Conservation (phyloP, 2,329 filamentous ascomycete genomes). For the Phaeosphaeria sp. region DNA sequence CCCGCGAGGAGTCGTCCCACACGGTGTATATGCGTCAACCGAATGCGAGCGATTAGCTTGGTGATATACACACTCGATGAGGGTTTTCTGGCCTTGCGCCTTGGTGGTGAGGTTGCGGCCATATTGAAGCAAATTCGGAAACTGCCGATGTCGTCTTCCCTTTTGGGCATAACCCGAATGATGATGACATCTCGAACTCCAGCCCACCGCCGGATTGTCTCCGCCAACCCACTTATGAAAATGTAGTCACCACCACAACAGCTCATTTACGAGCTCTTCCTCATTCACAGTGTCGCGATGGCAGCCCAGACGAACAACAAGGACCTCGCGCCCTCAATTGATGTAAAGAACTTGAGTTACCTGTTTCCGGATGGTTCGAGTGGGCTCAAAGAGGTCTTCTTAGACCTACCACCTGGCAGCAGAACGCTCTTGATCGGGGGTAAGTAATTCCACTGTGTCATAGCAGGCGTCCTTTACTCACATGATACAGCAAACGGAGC, state of each 20-base stretch:
- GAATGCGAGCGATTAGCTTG: neutral
- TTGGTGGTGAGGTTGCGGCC: neutral
- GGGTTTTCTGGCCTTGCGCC: neutral
- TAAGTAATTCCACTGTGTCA: constrained; percentile 39
- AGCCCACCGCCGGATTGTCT: constrained; percentile 10
- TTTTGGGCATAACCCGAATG: constrained; percentile 17
- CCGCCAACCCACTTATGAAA: constrained; percentile 10
- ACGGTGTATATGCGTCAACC: neutral
- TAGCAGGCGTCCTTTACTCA: constrained; percentile 12
- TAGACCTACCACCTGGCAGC: constrained; percentile 81
- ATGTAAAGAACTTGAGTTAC: constrained; percentile 81
- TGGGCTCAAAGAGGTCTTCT: constrained; percentile 76
- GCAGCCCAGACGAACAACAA: constrained; percentile 21
- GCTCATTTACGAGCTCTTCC: neutral
- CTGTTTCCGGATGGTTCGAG: constrained; percentile 83
- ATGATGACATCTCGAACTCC: constrained; percentile 12
- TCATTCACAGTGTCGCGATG: constrained; percentile 21
- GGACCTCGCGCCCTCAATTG: constrained; percentile 65
- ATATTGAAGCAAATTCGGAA: neutral
- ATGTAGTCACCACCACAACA: constrained; percentile 19
- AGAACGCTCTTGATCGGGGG: constrained; percentile 91
- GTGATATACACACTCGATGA: neutral
- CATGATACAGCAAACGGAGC: constrained; percentile 78
- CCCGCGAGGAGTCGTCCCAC: neutral
- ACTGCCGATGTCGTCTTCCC: constrained; percentile 20